phyloP scores from a whole-genome alignment of 2,329 filamentous ascomycete genomes.

The Verruconis gallopava region DNA sequence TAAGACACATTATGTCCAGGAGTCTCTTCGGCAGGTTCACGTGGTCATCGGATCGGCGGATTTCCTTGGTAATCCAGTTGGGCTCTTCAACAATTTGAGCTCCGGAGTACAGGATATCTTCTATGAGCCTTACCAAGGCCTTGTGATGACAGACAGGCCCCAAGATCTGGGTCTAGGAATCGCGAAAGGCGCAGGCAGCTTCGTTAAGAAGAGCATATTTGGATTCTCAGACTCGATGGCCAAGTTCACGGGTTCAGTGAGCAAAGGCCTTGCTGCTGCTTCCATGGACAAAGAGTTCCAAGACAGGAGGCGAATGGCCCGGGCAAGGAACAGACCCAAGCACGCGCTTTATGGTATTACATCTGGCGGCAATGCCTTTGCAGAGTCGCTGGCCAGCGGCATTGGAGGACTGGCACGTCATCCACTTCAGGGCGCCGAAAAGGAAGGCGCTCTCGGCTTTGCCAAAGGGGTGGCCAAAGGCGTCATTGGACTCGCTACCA shows the following conservation, averaged over 20 bases:
- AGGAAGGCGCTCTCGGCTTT: conserved; percentile 86
- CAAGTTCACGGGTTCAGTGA: conserved; percentile 93
- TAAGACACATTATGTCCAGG: conserved; percentile 90
- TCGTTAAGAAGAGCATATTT: conserved; percentile 97
- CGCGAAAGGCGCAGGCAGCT: conserved; percentile 90
- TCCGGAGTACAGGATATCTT: conserved; percentile 97
- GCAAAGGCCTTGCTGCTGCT: conserved; percentile 88
- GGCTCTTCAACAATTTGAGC: conserved; percentile 94
- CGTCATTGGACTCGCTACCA: conserved; percentile 84
- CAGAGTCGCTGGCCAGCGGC: conserved; percentile 82
- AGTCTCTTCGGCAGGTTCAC: conserved; percentile 90
- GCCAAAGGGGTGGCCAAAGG: conserved; percentile 97
- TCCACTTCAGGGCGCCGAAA: conserved; percentile 88
- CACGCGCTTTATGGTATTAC: conserved; percentile 95
- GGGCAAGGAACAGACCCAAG: conserved; percentile 86
- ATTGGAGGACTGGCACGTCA: conserved; percentile 89
- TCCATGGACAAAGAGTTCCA: conserved; percentile 98
- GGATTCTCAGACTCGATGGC: conserved; percentile 95
- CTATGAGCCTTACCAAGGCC: conserved; percentile 96
- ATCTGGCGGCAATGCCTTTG: conserved; percentile 86
- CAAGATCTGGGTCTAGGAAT: conserved; percentile 93
- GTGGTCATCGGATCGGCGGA: conserved; percentile 95
- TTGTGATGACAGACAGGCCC: conserved; percentile 90
- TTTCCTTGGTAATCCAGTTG: conserved; percentile 94
- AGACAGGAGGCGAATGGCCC: conserved; percentile 84